Percentiles rank a stretch among this genome's conserved stretches.
These are phyloP conservation scores for Triadica sebifera DNA, from an alignment of 345 rosid genomes.

Conservation along the genomic window DNA sequence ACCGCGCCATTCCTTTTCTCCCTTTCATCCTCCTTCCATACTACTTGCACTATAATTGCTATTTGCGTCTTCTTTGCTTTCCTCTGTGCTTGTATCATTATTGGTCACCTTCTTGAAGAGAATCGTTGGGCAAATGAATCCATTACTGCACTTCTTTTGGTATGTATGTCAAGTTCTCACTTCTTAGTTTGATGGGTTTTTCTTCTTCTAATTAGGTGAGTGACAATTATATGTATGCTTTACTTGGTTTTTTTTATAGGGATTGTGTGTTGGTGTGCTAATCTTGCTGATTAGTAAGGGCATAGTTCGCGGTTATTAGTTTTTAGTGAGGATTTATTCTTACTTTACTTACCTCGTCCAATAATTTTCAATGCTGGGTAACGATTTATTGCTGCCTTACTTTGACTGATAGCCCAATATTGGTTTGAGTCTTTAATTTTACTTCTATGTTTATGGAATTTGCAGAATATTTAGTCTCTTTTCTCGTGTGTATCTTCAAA, in stretches of 20 bases:
- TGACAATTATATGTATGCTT: neutral
- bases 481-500: neutral
- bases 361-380: slow-evolving; percentile 81
- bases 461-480: neutral
- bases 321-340: slow-evolving; percentile 68
- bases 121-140: slow-evolving; percentile 74
- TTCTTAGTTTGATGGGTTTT: neutral
- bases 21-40: slow-evolving; percentile 29
- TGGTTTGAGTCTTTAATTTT: neutral
- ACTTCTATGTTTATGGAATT: neutral
- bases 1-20: too few species aligned
- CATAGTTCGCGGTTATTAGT: slow-evolving; percentile 32
- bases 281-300: slow-evolving; percentile 46
- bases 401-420: neutral
- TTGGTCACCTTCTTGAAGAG: slow-evolving; percentile 67
- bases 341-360: slow-evolving; percentile 70
- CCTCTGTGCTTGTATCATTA: slow-evolving; percentile 58
- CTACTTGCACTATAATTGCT: slow-evolving; percentile 42
- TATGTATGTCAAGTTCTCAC: slow-evolving; percentile 1
- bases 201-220: neutral
- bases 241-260: slow-evolving; percentile 34
- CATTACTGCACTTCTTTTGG: slow-evolving; percentile 60
- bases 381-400: slow-evolving; percentile 13
- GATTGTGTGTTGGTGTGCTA: slow-evolving; percentile 53
- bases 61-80: slow-evolving; percentile 55